phyloP scores from a whole-genome alignment of 2,329 filamentous ascomycete genomes.

The Neopestalotiopsis sp. region DNA sequence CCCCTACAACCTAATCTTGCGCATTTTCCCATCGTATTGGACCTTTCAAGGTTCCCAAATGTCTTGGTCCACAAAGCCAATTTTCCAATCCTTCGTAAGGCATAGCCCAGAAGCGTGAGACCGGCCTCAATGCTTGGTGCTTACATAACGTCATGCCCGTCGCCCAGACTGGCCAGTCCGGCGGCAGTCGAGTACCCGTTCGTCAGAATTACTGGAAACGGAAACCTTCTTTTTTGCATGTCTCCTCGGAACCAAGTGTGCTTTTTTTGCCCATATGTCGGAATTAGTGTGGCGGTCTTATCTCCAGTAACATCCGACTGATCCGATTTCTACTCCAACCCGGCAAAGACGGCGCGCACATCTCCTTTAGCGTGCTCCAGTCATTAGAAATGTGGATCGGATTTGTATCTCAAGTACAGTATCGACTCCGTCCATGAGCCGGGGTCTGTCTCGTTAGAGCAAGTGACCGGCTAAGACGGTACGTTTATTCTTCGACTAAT shows the following conservation, averaged over 20 bases:
- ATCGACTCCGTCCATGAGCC: not conserved
- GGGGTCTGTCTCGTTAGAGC: slow-evolving; percentile 1
- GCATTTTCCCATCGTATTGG: too few relatives aligned
- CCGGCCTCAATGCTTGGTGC: not conserved
- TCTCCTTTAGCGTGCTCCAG: not conserved
- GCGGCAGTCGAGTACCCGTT: not conserved
- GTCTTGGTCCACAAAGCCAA: too few relatives aligned
- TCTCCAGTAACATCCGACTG: slow-evolving; percentile 7
- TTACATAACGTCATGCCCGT: not conserved
- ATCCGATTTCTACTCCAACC: not conserved
- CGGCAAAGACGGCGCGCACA: not conserved
- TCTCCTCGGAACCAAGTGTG: not conserved
- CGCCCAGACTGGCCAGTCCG: not conserved
- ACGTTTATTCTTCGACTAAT: not conserved
- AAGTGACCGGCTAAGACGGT: not conserved
- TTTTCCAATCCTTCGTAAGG: too few relatives aligned
- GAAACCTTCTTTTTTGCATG: not conserved
- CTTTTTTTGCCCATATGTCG: not conserved
- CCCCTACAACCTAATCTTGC: too few relatives aligned
- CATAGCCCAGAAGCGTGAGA: not conserved
- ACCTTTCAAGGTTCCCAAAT: too few relatives aligned
- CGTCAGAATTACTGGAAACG: not conserved
- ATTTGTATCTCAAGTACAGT: not conserved
- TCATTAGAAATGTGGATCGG: not conserved
- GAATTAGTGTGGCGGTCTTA: slow-evolving; percentile 7